These are phyloP conservation scores for Diospyros kaki DNA, from an alignment of 148 eudicot genomes.

Conservation along the genomic window DNA sequence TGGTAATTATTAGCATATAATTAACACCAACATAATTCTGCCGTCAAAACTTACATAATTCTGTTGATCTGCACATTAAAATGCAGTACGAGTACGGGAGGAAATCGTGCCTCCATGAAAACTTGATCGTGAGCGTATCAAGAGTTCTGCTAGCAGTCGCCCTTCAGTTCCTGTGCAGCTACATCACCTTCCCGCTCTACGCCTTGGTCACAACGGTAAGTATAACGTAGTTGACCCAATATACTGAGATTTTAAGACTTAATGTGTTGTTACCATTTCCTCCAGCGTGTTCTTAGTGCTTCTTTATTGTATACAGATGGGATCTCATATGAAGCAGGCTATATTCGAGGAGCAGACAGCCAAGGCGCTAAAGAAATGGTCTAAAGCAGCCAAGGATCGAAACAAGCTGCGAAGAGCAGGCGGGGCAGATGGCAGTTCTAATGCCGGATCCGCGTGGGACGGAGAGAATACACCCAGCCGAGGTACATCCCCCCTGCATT, in stretches of 20 bases:
- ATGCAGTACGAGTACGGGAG: slow-evolving; percentile 38
- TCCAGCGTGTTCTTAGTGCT: not conserved
- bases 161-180: slow-evolving; percentile 33
- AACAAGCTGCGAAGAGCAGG: slow-evolving; percentile 19
- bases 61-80: not conserved
- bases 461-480: slow-evolving; percentile 21
- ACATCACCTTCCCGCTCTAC: slow-evolving; percentile 41
- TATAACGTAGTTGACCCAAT: not conserved
- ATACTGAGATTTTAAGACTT: not conserved
- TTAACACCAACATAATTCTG: not conserved
- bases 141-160: slow-evolving; percentile 26
- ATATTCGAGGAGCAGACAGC: slow-evolving; percentile 36
- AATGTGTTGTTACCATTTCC: not conserved
- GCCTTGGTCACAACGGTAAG: slow-evolving; percentile 41
- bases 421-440: not conserved
- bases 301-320: slow-evolving; percentile 23
- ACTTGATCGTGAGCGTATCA: slow-evolving; percentile 12
- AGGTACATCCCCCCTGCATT: slow-evolving; percentile 28
- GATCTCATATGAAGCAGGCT: slow-evolving; percentile 40
- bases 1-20: slow-evolving; percentile 22
- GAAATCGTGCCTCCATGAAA: slow-evolving; percentile 34
- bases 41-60: not conserved
- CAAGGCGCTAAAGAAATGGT: slow-evolving; percentile 39
- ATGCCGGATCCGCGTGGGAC: not conserved
- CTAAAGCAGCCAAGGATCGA: slow-evolving; percentile 28